Evolutionary conservation across 202 grass and related monocot species (phyloP), one percentile per base, ranked within the genome.

Genomic region (Zizania palustris): DNA sequence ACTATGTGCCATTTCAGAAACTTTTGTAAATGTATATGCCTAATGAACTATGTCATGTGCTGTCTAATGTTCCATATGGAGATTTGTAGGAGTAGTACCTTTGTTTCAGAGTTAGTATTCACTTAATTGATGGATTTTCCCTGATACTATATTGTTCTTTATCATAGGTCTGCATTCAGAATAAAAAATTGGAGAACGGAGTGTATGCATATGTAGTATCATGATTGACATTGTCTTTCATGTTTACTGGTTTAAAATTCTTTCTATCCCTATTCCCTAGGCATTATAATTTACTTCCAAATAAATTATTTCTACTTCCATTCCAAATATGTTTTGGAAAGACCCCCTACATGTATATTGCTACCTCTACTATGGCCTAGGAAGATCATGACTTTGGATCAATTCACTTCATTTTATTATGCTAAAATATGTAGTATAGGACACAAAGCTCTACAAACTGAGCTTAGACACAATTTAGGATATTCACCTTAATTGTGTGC

Each of bases 401-500:
- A 60, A 53, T 77, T 64, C 3, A 22, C 42, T 15, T 57, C 16
- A 34, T 36, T 34, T 72, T 15, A 66, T 44, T 49, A 33, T 36
- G n/a, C 34, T 1, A 71, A 61, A 61, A 46, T 75, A 43, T 3
- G 38, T 51, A 40, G 12, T 58, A 71, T 71, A 74, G 9, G 20
- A 54, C 37, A 72, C 0, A 85, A 58, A 63, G 11, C 6, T 63
- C 12, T 45, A 14, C 12, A 40, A 62, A 38, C 11, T 60, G 20
- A 46, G 28, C 28, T 28, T 28, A 28, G 28, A 28, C 28, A 28
- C 28, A 28, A 28, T 28, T 77, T 61, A 41, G 8, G 33, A 71
- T 9, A 10, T 45, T 75, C 45, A 18, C 33, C 40, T 65, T 76
- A 63, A 60, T 40, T 83, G 9, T 83, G 20, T 78, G 7, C 60